Evolutionary conservation across 2,329 filamentous ascomycete genomes (phyloP), one percentile per base, ranked within the genome.

Genomic region (Trichoderma sp.): DNA sequence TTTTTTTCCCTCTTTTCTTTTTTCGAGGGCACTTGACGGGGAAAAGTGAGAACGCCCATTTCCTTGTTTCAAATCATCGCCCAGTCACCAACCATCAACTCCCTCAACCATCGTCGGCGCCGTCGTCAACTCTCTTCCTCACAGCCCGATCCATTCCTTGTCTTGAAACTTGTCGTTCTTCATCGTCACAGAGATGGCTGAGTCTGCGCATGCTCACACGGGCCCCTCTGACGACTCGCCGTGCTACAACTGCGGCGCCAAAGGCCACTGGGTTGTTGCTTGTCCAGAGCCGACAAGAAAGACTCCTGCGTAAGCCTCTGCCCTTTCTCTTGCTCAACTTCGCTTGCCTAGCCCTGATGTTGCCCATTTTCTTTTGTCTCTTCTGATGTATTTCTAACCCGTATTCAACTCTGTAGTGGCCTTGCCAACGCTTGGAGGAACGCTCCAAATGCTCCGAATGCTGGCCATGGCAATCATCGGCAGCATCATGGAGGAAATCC

Each of bases 241-340:
- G 73, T 89, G 87, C 77, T 88, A 87, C 77, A 88, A 88, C 75
- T 89, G 87, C 74, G 85, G 86, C 67, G 77, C 79, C 62, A 78
- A 79, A 34, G 84, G 85, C 4, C 87, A 89, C 76, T 88, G 85
- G 81, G 80, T 85, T 13, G 79, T 87, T 67, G 85, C 85, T 64
- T 89, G 87, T 76, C 86, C 85, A 8, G 84, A 87, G 72, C 82
- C 84, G 26, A 85, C 84, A 28, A 80, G 85, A 73, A 78, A 80
- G 74, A 82, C 83, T 59, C 85, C 85, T 74, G 84, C 83, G 87
- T 88, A 83, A 85, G 86, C 84, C 34, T 43, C 30, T 68, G 66
- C 55, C 39, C 64, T 43, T 8, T 61, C 50, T 65, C 59, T 55
- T 20, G 39, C 68, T 20, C 20, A 17, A 26, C 26, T 11, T 43